phyloP scores from a whole-genome alignment of 108 stramenopile genomes.

The Parietichytrium sp. region DNA sequence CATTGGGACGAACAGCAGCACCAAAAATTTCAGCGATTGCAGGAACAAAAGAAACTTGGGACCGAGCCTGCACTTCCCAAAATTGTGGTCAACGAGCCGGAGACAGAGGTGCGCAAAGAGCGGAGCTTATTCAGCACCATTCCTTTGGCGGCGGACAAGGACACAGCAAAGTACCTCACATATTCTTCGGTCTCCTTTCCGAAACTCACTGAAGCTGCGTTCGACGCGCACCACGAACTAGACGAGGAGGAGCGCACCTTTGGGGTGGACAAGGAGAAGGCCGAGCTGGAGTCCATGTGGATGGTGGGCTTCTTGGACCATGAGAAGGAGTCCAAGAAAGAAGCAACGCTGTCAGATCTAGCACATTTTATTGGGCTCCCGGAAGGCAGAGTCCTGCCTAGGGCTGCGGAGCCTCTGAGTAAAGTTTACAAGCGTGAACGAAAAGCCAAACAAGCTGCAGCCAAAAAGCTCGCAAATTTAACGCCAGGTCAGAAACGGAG shows the following conservation, averaged over 20 bases:
- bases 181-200: slow-evolving; percentile 9
- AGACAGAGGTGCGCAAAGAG: background rate
- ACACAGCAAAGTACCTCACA: slow-evolving; percentile 23
- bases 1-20: too few relatives aligned
- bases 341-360: background rate
- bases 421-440: background rate
- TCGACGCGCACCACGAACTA: too few relatives aligned
- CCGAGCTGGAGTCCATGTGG: background rate
- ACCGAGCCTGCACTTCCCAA: background rate
- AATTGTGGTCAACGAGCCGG: background rate
- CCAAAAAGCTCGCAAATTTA: too few relatives aligned
- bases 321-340: background rate
- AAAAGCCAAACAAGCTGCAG: background rate
- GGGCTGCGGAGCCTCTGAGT: background rate
- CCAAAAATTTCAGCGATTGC: too few relatives aligned
- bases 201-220: too few relatives aligned
- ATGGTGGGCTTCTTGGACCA: slow-evolving; percentile 31
- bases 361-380: background rate
- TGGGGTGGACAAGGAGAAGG: too few relatives aligned
- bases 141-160: background rate
- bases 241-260: too few relatives aligned
- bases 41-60: background rate
- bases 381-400: background rate
- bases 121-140: background rate
- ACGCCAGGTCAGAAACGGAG: too few relatives aligned